Conservation (phyloP, 2,329 filamentous ascomycete species). For the Fusarium sp. region DNA sequence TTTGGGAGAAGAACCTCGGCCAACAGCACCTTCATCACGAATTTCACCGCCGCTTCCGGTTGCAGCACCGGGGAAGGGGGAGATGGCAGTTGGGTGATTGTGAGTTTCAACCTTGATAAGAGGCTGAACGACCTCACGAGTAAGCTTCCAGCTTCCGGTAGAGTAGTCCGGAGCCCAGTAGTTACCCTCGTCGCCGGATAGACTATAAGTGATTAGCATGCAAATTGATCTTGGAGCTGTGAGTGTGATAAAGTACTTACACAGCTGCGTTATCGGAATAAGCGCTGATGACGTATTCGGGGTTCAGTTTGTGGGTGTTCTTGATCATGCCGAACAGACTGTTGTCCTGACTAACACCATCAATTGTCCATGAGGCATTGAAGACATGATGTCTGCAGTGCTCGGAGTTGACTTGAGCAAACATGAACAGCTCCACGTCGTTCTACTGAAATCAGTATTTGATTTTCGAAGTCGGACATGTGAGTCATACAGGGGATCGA, state of each 20-base stretch:
- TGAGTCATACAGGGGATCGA: slow-evolving; percentile 66
- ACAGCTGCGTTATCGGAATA: slow-evolving; percentile 99
- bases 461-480: slow-evolving; percentile 24
- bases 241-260: slow-evolving; percentile 42
- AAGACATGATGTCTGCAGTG: slow-evolving; percentile 91
- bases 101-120: slow-evolving; percentile 97
- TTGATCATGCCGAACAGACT: slow-evolving; percentile 96
- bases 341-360: slow-evolving; percentile 82
- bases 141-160: slow-evolving; percentile 89
- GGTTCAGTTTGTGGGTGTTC: slow-evolving; percentile 89
- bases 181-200: slow-evolving; percentile 58
- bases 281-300: slow-evolving; percentile 88
- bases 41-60: slow-evolving; percentile 97
- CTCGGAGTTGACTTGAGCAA: slow-evolving; percentile 98
- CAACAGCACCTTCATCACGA: slow-evolving; percentile 93
- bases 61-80: slow-evolving; percentile 90
- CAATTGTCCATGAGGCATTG: slow-evolving; percentile 96
- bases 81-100: slow-evolving; percentile 97
- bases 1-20: slow-evolving; percentile 91
- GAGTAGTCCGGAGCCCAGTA: slow-evolving; percentile 89
- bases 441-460: slow-evolving; percentile 55
- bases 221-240: neutral
- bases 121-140: slow-evolving; percentile 87
- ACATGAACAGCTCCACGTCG: slow-evolving; percentile 99
- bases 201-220: slow-evolving; percentile 30